Evolutionary conservation across 495 filamentous ascomycete genomes (phyloP).

Genomic region (Neurospora sp.): DNA sequence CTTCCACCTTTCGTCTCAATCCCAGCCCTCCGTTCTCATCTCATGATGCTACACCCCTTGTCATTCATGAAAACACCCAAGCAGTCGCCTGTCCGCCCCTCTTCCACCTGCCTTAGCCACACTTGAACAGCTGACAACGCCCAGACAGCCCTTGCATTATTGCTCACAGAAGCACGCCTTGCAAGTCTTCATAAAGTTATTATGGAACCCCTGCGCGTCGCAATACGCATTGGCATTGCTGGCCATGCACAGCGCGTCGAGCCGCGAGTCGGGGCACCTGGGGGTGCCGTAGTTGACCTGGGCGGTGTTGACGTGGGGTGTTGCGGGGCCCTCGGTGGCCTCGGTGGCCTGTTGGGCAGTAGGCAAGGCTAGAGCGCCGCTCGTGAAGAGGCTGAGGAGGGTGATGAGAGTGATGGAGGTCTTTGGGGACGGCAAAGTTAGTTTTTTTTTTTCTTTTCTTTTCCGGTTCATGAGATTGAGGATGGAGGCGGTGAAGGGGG

Average conservation of each 20-base stretch:
- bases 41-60: too few species aligned
- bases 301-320: neutral
- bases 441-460: too few species aligned
- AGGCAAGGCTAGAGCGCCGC: neutral
- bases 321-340: neutral
- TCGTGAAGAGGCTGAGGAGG: neutral
- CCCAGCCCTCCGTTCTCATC: too few species aligned
- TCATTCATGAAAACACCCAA: neutral
- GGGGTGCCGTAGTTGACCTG: conserved; percentile 8
- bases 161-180: neutral
- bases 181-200: conserved; percentile 12
- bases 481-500: too few species aligned
- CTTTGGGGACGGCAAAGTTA: neutral
- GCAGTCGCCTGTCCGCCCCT: neutral
- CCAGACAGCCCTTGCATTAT: neutral
- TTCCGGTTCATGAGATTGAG: too few species aligned
- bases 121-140: too few species aligned
- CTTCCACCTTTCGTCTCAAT: too few species aligned
- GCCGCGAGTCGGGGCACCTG: conserved; percentile 5
- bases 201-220: conserved; percentile 12
- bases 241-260: conserved; percentile 11
- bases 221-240: conserved; percentile 12
- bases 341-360: neutral
- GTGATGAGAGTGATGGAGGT: neutral
- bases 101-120: too few species aligned